Percentiles rank a stretch among this genome's conserved stretches.
These are phyloP conservation scores for Xylariaceae sp. DNA, from an alignment of 2,329 filamentous ascomycete genomes.

Conservation along the genomic window DNA sequence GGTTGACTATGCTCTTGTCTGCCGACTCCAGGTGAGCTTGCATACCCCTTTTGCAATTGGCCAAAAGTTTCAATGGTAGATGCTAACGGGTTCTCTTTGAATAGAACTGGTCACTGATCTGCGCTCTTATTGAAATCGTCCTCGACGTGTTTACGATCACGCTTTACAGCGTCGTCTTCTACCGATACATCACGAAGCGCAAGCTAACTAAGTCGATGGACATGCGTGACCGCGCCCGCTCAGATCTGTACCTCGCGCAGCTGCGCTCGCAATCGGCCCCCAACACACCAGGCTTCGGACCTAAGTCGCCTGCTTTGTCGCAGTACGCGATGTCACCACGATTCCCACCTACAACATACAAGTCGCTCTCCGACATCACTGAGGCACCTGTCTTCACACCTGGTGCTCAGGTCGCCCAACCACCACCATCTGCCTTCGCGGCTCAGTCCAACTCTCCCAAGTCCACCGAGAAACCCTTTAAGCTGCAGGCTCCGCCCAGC, in stretches of 20 bases:
- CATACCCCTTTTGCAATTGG: constrained; percentile 16
- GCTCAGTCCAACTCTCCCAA: constrained; percentile 39
- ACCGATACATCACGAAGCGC: constrained; percentile 96
- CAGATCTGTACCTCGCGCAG: constrained; percentile 91
- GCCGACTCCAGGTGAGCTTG: constrained; percentile 76
- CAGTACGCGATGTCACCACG: constrained; percentile 65
- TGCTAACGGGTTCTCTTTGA: constrained; percentile 34
- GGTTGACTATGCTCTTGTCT: constrained; percentile 88
- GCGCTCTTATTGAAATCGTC: constrained; percentile 95
- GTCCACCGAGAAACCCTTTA: constrained; percentile 68
- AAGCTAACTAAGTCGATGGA: constrained; percentile 97
- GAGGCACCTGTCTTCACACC: constrained; percentile 58
- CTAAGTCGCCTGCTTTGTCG: constrained; percentile 66
- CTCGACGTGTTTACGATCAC: constrained; percentile 89
- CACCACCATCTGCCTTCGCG: constrained; percentile 69
- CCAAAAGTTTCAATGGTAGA: background rate
- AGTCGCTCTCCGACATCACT: constrained; percentile 55
- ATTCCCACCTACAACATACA: constrained; percentile 64
- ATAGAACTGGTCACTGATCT: constrained; percentile 94
- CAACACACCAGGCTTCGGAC: constrained; percentile 89
- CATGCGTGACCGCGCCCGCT: constrained; percentile 88
- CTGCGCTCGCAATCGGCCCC: constrained; percentile 86
- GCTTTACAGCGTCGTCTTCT: constrained; percentile 95
- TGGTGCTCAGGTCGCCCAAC: constrained; percentile 60
- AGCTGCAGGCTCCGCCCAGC: constrained; percentile 82